A percentile compares a stretch with the other conserved stretches of the same genome.
Conservation (phyloP, 805 yeast genomes). For the Lachancea quebecensis region DNA sequence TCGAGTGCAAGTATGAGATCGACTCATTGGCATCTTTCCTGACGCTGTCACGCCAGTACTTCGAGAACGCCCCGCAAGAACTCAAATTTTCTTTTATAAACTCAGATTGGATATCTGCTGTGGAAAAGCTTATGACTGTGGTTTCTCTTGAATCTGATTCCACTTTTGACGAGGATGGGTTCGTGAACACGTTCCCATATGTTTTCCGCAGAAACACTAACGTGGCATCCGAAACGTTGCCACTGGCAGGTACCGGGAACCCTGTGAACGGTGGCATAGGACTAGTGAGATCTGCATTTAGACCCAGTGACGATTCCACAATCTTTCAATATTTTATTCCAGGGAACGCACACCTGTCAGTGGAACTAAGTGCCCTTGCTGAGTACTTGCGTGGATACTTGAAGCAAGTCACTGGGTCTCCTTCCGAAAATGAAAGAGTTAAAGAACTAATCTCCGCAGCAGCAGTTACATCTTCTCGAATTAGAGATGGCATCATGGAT, state of each 20-base stretch:
- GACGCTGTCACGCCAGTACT: conserved; percentile 67
- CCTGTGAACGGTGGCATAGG: conserved; percentile 72
- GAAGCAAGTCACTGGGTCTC: conserved; percentile 3
- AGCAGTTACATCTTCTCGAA: conserved; percentile 33
- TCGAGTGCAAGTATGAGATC: conserved; percentile 85
- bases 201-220: conserved; percentile 68
- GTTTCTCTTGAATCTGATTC: conserved; percentile 55
- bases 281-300: conserved; percentile 69
- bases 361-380: conserved; percentile 45
- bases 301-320: conserved; percentile 87
- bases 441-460: conserved; percentile 17
- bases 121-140: conserved; percentile 43
- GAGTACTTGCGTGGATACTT: conserved; percentile 21
- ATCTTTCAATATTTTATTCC: conserved; percentile 77
- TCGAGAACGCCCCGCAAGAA: conserved; percentile 44
- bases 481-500: conserved; percentile 50
- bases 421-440: too few species aligned
- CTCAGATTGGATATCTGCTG: conserved; percentile 52
- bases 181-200: conserved; percentile 45
- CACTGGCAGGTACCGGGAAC: conserved; percentile 73
- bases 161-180: conserved; percentile 42
- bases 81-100: conserved; percentile 37
- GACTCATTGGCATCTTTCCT: conserved; percentile 81
- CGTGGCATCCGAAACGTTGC: conserved; percentile 74
- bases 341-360: conserved; percentile 70